Evolutionary conservation across 352 stramenopile species (phyloP).

Genomic region (Phytopythium ostracodes): DNA sequence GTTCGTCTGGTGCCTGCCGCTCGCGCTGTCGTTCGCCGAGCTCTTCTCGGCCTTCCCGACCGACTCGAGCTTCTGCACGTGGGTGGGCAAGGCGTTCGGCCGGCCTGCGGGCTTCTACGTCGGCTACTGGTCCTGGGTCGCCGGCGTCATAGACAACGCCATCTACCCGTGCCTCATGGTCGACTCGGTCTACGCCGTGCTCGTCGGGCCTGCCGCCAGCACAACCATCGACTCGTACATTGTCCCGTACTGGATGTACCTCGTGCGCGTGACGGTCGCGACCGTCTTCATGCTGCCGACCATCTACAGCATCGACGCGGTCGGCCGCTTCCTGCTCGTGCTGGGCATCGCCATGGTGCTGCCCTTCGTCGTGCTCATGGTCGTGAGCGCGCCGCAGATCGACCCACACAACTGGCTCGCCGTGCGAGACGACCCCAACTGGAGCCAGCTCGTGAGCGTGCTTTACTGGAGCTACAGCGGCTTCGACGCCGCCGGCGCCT

Average conservation of each 20-base stretch:
- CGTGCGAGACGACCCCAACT: constrained; percentile 57
- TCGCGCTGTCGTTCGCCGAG: constrained; percentile 71
- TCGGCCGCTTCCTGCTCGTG: constrained; percentile 56
- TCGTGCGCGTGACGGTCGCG: constrained; percentile 44
- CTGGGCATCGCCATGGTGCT: constrained; percentile 68
- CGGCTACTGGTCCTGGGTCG: constrained; percentile 81
- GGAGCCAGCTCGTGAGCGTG: constrained; percentile 55
- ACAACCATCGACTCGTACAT: background rate
- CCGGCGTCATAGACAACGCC: constrained; percentile 79
- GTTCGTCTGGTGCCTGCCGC: constrained; percentile 64
- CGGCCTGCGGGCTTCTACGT: constrained; percentile 84
- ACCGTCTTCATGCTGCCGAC: constrained; percentile 72
- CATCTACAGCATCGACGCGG: constrained; percentile 63
- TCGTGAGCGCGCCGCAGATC: constrained; percentile 50
- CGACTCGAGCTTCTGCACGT: constrained; percentile 78
- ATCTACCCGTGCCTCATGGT: constrained; percentile 85
- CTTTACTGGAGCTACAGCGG: constrained; percentile 86
- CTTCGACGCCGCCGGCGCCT: constrained; percentile 69
- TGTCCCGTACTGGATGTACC: constrained; percentile 23
- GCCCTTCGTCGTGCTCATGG: constrained; percentile 56
- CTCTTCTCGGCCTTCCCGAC: constrained; percentile 80
- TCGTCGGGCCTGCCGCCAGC: constrained; percentile 7
- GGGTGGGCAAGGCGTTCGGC: constrained; percentile 76
- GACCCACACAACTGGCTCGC: constrained; percentile 64
- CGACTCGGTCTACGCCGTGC: constrained; percentile 43